Conservation (phyloP, 306 rosid genomes). For the Vachellia pachyceras region DNA sequence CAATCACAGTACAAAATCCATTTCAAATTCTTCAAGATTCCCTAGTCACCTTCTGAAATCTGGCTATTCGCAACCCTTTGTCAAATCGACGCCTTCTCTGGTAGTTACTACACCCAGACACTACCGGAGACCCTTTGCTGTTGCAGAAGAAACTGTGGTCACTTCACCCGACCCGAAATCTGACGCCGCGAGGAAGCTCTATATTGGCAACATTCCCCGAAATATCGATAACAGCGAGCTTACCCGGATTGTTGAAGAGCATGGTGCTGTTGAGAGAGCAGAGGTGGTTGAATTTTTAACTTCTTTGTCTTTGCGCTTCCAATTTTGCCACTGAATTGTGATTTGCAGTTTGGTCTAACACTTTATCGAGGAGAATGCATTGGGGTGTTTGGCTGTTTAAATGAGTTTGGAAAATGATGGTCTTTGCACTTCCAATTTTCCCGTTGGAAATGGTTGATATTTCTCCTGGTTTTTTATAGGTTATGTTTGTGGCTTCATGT, state of each 20-base stretch:
- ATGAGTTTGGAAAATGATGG: background rate
- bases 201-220: slow-evolving; percentile 90
- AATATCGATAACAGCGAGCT: slow-evolving; percentile 69
- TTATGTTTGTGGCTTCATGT: background rate
- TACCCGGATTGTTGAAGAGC: slow-evolving; percentile 68
- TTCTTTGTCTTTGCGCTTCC: background rate
- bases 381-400: background rate
- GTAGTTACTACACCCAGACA: slow-evolving; percentile 18
- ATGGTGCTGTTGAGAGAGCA: slow-evolving; percentile 84
- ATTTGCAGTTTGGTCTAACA: background rate
- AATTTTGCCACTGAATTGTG: slow-evolving; percentile 8
- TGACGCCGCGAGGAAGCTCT: slow-evolving; percentile 68
- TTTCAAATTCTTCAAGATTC: slow-evolving; percentile 40
- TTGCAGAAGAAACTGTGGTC: slow-evolving; percentile 59
- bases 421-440: background rate
- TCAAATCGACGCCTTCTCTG: slow-evolving; percentile 38
- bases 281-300: slow-evolving; percentile 53
- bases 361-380: background rate
- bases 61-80: slow-evolving; percentile 38
- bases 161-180: slow-evolving; percentile 45
- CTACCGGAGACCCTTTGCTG: slow-evolving; percentile 52
- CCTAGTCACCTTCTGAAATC: slow-evolving; percentile 41
- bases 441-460: background rate
- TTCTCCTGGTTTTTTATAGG: background rate
- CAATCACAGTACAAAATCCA: slow-evolving; percentile 43